phyloP scores from a whole-genome alignment of 352 stramenopile genomes.

The Pythium sukuiense region DNA sequence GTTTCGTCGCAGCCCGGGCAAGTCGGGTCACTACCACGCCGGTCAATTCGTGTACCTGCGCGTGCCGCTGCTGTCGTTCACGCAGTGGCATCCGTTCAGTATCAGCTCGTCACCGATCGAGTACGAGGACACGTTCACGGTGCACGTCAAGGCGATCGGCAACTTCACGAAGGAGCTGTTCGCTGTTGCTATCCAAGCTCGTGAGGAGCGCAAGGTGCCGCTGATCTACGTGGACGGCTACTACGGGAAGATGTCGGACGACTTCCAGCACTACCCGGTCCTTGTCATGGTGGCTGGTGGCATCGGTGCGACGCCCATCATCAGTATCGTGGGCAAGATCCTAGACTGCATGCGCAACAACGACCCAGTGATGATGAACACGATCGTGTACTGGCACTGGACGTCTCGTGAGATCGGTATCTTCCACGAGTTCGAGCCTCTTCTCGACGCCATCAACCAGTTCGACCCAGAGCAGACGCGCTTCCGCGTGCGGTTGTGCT shows the following conservation, averaged over 20 bases:
- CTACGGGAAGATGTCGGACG: conserved; percentile 83
- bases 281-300: conserved; percentile 81
- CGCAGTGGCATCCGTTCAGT: conserved; percentile 86
- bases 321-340: conserved; percentile 88
- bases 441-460: conserved; percentile 76
- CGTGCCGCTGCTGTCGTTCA: conserved; percentile 66
- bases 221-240: conserved; percentile 84
- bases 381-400: conserved; percentile 85
- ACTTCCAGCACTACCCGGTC: conserved; percentile 80
- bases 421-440: conserved; percentile 83
- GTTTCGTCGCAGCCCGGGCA: conserved; percentile 70
- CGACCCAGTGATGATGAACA: conserved; percentile 66
- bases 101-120: conserved; percentile 85
- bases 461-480: conserved; percentile 65
- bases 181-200: conserved; percentile 69
- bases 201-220: conserved; percentile 74
- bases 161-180: conserved; percentile 81
- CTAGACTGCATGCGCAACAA: conserved; percentile 78
- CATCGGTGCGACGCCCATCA: conserved; percentile 88
- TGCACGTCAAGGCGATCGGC: conserved; percentile 78
- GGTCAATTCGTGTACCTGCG: conserved; percentile 81
- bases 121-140: conserved; percentile 83
- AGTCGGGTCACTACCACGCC: conserved; percentile 79
- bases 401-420: conserved; percentile 82
- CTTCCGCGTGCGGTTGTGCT: conserved; percentile 76